These are phyloP conservation scores for Tubosaeta sp. DNA, from an alignment of 768 basidiomycete genomes.

Conservation along the genomic window DNA sequence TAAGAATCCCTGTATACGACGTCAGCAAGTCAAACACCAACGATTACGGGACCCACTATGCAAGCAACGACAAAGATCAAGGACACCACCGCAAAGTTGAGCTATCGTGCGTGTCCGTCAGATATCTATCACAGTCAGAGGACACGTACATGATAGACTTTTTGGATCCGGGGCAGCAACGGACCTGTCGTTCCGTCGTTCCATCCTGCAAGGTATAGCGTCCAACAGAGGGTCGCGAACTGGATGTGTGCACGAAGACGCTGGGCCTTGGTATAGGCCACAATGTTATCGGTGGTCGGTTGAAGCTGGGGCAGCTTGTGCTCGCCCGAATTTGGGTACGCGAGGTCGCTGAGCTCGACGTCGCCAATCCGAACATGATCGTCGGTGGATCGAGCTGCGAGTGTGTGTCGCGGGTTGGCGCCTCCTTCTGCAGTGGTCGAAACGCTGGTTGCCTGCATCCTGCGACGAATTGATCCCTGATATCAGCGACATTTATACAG, in stretches of 20 bases:
- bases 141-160: slow-evolving; percentile 32
- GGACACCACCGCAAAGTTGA: slow-evolving; percentile 39
- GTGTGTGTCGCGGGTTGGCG: slow-evolving; percentile 8
- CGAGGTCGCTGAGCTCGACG: slow-evolving; percentile 8
- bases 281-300: background rate
- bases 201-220: slow-evolving; percentile 35
- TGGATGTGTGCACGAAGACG: slow-evolving; percentile 26
- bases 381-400: background rate
- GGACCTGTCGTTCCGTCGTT: slow-evolving; percentile 39
- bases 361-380: background rate
- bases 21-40: background rate
- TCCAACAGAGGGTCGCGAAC: slow-evolving; percentile 32
- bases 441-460: slow-evolving; percentile 11
- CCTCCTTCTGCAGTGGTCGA: background rate
- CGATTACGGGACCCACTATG: slow-evolving; percentile 23
- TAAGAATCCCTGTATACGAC: slow-evolving; percentile 26
- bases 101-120: slow-evolving; percentile 20
- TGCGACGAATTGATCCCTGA: background rate
- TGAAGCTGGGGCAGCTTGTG: background rate
- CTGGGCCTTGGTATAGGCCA: slow-evolving; percentile 18
- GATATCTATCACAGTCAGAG: background rate
- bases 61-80: slow-evolving; percentile 42
- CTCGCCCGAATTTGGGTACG: background rate
- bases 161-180: slow-evolving; percentile 35
- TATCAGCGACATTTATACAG: background rate